Conservation (phyloP, 2,329 filamentous ascomycete species). For the Paracorniculantispora psalliotae region DNA sequence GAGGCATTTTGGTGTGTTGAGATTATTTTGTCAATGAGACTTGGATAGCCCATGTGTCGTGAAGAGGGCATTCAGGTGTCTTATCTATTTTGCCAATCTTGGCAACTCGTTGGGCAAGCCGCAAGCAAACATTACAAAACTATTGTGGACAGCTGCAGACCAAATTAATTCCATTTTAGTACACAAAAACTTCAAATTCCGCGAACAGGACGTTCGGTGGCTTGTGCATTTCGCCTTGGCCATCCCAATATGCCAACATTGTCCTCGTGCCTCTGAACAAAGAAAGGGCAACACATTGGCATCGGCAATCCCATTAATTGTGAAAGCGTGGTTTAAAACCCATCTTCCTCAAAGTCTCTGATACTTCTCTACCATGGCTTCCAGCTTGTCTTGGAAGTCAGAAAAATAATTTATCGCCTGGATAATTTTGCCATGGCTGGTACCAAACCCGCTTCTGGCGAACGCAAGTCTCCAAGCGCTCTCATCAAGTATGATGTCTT, state of each 20-base stretch:
- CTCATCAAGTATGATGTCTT: conserved; percentile 32
- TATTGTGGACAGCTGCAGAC: too few species aligned
- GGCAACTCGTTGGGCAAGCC: background rate
- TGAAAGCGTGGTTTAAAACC: background rate
- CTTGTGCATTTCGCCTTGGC: background rate
- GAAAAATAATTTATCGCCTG: conserved; percentile 55
- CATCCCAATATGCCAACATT: background rate
- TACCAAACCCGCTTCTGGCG: conserved; percentile 40
- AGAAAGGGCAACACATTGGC: background rate
- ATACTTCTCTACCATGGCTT: conserved; percentile 31
- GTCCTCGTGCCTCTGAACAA: background rate
- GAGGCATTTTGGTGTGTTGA: background rate
- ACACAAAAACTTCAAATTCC: background rate
- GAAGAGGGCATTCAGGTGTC: background rate
- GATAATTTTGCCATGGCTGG: conserved; percentile 46
- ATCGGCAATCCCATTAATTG: background rate
- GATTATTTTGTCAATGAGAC: background rate
- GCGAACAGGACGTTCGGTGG: background rate
- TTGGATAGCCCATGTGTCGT: too few species aligned
- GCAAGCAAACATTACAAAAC: background rate
- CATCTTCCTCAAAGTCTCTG: background rate
- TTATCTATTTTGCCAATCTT: too few species aligned
- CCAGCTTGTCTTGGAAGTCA: conserved; percentile 49
- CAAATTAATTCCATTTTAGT: background rate
- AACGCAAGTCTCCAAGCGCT: conserved; percentile 47